These are phyloP conservation scores for Russula sp. DNA, from an alignment of 768 basidiomycete species.

Conservation along the genomic window DNA sequence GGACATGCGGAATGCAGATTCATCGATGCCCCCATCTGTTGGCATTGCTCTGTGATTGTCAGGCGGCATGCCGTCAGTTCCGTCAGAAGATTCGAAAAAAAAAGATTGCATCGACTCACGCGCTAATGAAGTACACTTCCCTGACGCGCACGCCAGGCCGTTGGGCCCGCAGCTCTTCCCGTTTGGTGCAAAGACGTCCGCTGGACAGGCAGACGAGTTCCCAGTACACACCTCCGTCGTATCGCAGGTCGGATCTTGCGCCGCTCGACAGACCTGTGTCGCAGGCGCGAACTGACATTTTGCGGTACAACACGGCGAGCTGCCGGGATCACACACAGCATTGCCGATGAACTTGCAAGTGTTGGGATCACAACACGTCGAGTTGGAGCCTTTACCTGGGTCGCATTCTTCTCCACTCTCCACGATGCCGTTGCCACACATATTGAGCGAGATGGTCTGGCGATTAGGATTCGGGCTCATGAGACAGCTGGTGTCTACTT, in stretches of 20 bases:
- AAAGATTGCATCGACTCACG: conserved; percentile 36
- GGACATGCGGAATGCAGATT: conserved; percentile 61
- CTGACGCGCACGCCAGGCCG: conserved; percentile 67
- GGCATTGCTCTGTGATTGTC: conserved; percentile 54
- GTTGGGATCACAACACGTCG: conserved; percentile 63
- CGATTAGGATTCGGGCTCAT: conserved; percentile 41
- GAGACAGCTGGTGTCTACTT: conserved; percentile 61
- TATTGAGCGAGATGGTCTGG: conserved; percentile 50
- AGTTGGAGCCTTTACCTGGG: conserved; percentile 53
- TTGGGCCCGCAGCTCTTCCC: conserved; percentile 59
- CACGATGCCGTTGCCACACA: conserved; percentile 81
- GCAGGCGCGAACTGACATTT: conserved; percentile 63
- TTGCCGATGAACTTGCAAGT: conserved; percentile 69
- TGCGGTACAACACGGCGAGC: conserved; percentile 65
- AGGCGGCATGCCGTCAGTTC: conserved; percentile 11
- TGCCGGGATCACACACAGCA: conserved; percentile 73
- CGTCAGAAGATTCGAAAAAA: conserved; percentile 2
- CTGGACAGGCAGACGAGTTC: conserved; percentile 62
- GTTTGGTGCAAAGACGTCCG: conserved; percentile 53
- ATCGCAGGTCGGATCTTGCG: conserved; percentile 63
- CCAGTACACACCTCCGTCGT: conserved; percentile 69
- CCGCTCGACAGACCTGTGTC: conserved; percentile 62
- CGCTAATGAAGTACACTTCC: conserved; percentile 67
- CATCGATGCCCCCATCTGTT: conserved; percentile 63
- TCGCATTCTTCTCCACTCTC: conserved; percentile 85